A percentile compares a stretch with the other conserved stretches of the same genome.
Conservation (phyloP, 495 filamentous ascomycete genomes). For the Talaromyces stipitatus region DNA sequence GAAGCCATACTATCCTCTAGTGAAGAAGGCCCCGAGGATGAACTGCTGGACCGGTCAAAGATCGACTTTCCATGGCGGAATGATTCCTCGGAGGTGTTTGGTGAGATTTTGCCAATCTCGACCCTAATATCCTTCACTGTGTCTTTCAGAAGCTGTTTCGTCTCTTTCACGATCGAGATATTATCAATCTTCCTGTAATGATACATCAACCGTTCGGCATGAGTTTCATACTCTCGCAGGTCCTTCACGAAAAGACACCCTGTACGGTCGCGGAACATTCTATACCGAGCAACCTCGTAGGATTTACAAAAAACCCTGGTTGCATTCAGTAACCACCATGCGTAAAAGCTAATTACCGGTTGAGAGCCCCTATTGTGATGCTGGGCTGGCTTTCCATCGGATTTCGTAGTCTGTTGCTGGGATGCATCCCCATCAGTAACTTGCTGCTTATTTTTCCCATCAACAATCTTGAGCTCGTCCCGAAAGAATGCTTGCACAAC, state of each 20-base stretch:
- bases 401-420: no score
- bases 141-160: constrained; percentile 37
- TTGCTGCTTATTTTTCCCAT: constrained; percentile 34
- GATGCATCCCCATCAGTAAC: constrained; percentile 8
- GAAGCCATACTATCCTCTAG: constrained; percentile 23
- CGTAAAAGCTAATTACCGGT: constrained; percentile 18
- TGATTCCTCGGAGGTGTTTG: constrained; percentile 41
- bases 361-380: no score
- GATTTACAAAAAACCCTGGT: constrained; percentile 53
- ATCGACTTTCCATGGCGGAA: constrained; percentile 52
- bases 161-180: constrained; percentile 28
- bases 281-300: constrained; percentile 52
- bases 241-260: constrained; percentile 47
- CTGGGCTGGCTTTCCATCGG: not conserved
- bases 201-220: constrained; percentile 49
- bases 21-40: constrained; percentile 44
- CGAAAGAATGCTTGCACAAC: constrained; percentile 77
- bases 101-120: constrained; percentile 49
- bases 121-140: constrained; percentile 45
- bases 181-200: constrained; percentile 23
- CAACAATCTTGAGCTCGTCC: constrained; percentile 52
- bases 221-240: constrained; percentile 62
- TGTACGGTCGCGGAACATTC: constrained; percentile 35
- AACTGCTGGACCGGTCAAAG: constrained; percentile 64
- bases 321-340: constrained; percentile 58